A percentile compares a stretch with the other conserved stretches of the same genome.
Conservation (phyloP, 495 filamentous ascomycete species). For the Paragyromitra xinjiangensis region DNA sequence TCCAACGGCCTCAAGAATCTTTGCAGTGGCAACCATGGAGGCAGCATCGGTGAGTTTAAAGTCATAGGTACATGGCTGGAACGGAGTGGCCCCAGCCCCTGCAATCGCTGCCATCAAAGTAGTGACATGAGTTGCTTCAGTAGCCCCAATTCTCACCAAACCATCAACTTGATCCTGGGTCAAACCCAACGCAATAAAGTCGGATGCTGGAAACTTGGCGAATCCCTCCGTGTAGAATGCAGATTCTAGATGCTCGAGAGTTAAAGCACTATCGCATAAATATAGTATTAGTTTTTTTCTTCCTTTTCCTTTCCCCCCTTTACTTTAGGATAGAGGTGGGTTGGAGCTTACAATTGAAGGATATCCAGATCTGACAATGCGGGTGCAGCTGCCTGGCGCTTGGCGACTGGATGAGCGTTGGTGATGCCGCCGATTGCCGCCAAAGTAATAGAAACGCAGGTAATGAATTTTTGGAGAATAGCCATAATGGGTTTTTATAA, state of each 20-base stretch:
- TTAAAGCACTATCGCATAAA: constrained; percentile 65
- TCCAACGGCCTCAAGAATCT: constrained; percentile 70
- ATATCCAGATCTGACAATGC: constrained; percentile 71
- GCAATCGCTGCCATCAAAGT: constrained; percentile 66
- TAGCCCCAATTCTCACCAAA: constrained; percentile 65
- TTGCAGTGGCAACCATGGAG: constrained; percentile 68
- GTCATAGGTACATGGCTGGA: constrained; percentile 70
- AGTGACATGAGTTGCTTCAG: constrained; percentile 68
- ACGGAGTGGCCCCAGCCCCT: constrained; percentile 65
- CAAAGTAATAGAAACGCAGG: constrained; percentile 62
- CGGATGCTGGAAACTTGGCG: constrained; percentile 66
- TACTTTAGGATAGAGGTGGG: not conserved
- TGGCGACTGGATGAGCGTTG: constrained; percentile 63
- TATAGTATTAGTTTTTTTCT: constrained; percentile 9
- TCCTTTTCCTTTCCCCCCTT: not conserved
- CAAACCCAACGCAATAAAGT: constrained; percentile 68
- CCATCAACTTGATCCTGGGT: constrained; percentile 62
- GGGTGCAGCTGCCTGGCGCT: constrained; percentile 63
- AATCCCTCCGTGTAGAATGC: constrained; percentile 71
- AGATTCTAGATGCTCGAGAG: constrained; percentile 71
- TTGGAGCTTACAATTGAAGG: constrained; percentile 70
- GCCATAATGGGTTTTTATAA: constrained; percentile 56
- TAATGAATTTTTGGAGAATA: constrained; percentile 59
- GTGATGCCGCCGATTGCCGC: constrained; percentile 61
- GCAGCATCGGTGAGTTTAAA: constrained; percentile 69